These are phyloP conservation scores for Sporormia fimetaria DNA, from an alignment of 495 filamentous ascomycete species.

Conservation along the genomic window DNA sequence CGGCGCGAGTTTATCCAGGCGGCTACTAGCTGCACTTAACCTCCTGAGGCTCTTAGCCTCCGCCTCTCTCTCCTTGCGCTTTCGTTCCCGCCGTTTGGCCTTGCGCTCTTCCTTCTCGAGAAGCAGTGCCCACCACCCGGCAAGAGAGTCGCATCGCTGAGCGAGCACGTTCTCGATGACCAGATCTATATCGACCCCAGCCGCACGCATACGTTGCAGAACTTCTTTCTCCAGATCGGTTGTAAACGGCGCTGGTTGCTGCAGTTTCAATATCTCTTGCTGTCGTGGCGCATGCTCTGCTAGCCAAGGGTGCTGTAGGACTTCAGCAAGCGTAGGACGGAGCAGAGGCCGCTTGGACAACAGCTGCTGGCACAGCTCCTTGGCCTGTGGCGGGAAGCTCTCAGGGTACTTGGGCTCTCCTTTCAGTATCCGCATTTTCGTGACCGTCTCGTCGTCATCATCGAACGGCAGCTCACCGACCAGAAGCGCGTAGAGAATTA, in stretches of 20 bases:
- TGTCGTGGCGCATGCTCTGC: slow-evolving; percentile 80
- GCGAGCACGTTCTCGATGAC: slow-evolving; percentile 90
- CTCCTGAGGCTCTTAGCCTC: slow-evolving; percentile 72
- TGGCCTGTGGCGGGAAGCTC: slow-evolving; percentile 63
- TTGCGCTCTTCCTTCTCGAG: slow-evolving; percentile 96
- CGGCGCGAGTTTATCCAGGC: slow-evolving; percentile 65
- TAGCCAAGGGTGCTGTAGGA: slow-evolving; percentile 80
- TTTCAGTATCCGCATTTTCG: slow-evolving; percentile 70
- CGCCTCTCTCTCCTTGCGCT: slow-evolving; percentile 69
- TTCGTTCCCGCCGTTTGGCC: slow-evolving; percentile 67
- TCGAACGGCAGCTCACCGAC: slow-evolving; percentile 92
- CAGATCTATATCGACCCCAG: slow-evolving; percentile 85
- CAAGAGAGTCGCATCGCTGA: slow-evolving; percentile 75
- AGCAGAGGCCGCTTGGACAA: slow-evolving; percentile 82
- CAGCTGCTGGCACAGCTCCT: slow-evolving; percentile 59
- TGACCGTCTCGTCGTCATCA: slow-evolving; percentile 73
- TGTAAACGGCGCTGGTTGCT: slow-evolving; percentile 74
- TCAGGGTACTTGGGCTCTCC: slow-evolving; percentile 79
- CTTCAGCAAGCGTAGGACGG: slow-evolving; percentile 75
- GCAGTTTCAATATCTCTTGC: slow-evolving; percentile 76
- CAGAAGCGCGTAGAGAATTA: slow-evolving; percentile 88
- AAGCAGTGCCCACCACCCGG: slow-evolving; percentile 92
- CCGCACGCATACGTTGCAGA: slow-evolving; percentile 84
- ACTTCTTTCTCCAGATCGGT: slow-evolving; percentile 85
- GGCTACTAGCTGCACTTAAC: slow-evolving; percentile 74